These are phyloP conservation scores for Leptomonas pyrrhocoris DNA, from an alignment of 208 protist species.

Conservation along the genomic window DNA sequence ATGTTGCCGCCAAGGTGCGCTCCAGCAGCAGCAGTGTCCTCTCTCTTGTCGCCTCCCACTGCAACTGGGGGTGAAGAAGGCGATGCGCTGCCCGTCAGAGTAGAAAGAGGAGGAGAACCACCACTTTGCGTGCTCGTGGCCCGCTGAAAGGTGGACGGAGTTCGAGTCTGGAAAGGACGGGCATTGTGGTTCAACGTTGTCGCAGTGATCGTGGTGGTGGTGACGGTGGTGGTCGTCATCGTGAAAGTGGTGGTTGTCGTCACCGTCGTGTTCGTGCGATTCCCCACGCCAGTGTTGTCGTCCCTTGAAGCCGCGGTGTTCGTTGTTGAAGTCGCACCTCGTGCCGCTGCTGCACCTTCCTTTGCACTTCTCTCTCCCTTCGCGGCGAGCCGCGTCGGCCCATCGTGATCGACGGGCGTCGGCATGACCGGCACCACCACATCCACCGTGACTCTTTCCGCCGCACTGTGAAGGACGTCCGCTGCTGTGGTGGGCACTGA, in stretches of 20 bases:
- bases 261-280: background rate
- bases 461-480: background rate
- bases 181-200: slow-evolving; percentile 39
- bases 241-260: background rate
- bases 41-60: background rate
- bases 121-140: background rate
- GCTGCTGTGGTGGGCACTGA: background rate
- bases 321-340: background rate
- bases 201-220: slow-evolving; percentile 4
- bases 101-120: background rate
- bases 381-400: background rate
- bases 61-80: background rate
- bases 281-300: background rate
- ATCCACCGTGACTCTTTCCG: background rate
- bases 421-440: slow-evolving; percentile 16
- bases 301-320: background rate
- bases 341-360: background rate
- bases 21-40: background rate
- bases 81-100: background rate
- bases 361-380: background rate
- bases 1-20: slow-evolving; percentile 4
- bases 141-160: slow-evolving; percentile 15
- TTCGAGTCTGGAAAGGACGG: slow-evolving; percentile 32
- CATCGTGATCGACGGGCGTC: slow-evolving; percentile 9
- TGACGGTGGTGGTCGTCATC: background rate